These are phyloP conservation scores for Westerdykella aurantiaca DNA, from an alignment of 2,329 filamentous ascomycete genomes.

Conservation along the genomic window DNA sequence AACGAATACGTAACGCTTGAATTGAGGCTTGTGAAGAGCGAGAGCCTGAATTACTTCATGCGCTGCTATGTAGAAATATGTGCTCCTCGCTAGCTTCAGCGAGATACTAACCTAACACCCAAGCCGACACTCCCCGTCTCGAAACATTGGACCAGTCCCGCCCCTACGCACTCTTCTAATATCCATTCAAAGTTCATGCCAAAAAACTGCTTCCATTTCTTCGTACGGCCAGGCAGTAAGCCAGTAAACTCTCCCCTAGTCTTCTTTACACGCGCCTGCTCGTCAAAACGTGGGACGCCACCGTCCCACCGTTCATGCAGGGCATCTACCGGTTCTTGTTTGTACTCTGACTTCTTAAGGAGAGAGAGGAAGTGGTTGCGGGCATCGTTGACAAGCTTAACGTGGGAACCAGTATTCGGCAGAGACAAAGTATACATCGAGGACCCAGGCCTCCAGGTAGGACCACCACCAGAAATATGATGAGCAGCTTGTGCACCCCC, in stretches of 20 bases:
- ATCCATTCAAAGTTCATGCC: constrained; percentile 68
- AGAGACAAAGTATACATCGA: constrained; percentile 53
- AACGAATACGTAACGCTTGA: no score
- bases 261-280: constrained; percentile 45
- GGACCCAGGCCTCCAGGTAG: constrained; percentile 12
- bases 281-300: constrained; percentile 48
- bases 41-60: no score
- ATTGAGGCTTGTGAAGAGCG: no score
- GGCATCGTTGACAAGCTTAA: constrained; percentile 59
- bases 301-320: constrained; percentile 68
- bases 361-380: constrained; percentile 57
- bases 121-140: constrained; percentile 68
- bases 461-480: constrained; percentile 59
- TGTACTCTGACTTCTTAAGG: constrained; percentile 54
- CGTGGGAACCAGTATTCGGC: constrained; percentile 60
- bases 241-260: constrained; percentile 53
- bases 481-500: constrained; percentile 63
- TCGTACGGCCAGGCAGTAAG: constrained; percentile 56
- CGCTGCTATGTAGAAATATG: no score
- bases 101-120: constrained; percentile 44
- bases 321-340: constrained; percentile 57
- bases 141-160: constrained; percentile 67
- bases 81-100: no score
- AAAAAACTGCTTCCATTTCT: constrained; percentile 65
- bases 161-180: constrained; percentile 63